Conservation (phyloP, 805 yeast species). For the Yamadazyma nakazawae region DNA sequence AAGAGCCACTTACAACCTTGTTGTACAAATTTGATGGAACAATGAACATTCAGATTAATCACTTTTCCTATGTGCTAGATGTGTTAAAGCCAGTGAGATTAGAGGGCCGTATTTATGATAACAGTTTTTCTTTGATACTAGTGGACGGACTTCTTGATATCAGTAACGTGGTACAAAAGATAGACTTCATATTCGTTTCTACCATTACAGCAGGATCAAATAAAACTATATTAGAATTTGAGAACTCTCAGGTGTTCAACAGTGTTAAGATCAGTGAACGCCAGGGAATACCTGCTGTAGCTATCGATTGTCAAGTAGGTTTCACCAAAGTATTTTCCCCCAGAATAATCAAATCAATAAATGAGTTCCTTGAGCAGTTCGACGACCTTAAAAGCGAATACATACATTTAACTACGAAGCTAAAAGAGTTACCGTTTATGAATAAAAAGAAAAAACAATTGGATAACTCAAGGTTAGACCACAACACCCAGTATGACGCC, state of each 20-base stretch:
- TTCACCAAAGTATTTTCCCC: constrained; percentile 29
- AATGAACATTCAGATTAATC: constrained; percentile 17
- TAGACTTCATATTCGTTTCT: constrained; percentile 15
- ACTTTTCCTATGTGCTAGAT: constrained; percentile 20
- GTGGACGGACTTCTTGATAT: constrained; percentile 13
- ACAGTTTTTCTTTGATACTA: constrained; percentile 14
- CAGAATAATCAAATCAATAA: constrained; percentile 19
- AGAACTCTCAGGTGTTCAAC: constrained; percentile 24
- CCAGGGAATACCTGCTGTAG: constrained; percentile 12
- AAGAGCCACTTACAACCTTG: not conserved
- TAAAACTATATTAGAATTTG: constrained; percentile 19
- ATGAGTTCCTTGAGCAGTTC: constrained; percentile 5
- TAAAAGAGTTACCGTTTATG: not conserved
- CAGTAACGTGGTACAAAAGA: constrained; percentile 18
- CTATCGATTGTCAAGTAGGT: constrained; percentile 21
- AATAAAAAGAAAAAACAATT: not conserved
- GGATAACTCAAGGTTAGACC: not conserved
- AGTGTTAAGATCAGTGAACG: constrained; percentile 11
- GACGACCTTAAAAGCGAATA: not conserved
- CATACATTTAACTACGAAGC: not conserved
- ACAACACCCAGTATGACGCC: not conserved
- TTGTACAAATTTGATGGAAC: constrained; percentile 3
- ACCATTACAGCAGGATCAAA: constrained; percentile 8
- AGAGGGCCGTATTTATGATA: constrained; percentile 18
- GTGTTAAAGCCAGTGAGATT: constrained; percentile 17